Conservation (phyloP, 1,284 basidiomycete species). For the Cronartium quercuum region DNA sequence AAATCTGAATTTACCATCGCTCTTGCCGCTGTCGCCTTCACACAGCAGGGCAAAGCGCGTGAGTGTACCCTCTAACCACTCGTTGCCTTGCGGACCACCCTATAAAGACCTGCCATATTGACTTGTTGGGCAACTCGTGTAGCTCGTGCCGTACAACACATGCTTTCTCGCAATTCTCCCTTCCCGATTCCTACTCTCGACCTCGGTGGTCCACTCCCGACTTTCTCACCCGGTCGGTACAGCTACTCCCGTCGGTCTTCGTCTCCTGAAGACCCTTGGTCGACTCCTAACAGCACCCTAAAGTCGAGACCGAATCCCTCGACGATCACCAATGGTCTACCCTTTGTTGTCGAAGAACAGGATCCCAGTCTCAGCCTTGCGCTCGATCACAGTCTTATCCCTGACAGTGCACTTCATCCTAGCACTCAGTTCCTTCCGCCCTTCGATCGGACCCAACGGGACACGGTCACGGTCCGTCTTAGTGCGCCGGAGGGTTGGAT, state of each 20-base stretch:
- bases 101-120: too few relatives aligned
- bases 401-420: background rate
- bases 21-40: conserved; percentile 72
- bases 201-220: conserved; percentile 3
- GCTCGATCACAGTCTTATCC: background rate
- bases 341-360: conserved; percentile 21
- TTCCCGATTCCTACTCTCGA: conserved; percentile 32
- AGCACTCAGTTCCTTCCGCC: conserved; percentile 8
- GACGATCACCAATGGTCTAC: background rate
- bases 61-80: background rate
- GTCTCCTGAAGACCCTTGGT: conserved; percentile 35
- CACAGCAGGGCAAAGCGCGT: conserved; percentile 64
- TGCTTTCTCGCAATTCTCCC: conserved; percentile 19
- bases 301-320: conserved; percentile 6
- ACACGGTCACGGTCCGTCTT: conserved; percentile 28
- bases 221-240: background rate
- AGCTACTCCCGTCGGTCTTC: background rate
- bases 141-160: conserved; percentile 14
- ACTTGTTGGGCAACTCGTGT: background rate
- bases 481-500: conserved; percentile 32
- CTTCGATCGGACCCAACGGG: conserved; percentile 18
- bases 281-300: background rate
- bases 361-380: background rate
- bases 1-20: conserved; percentile 81
- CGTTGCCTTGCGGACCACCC: background rate